Evolutionary conservation across 2,329 filamentous ascomycete species (phyloP).

Genomic region (Calonectria leucothoes): DNA sequence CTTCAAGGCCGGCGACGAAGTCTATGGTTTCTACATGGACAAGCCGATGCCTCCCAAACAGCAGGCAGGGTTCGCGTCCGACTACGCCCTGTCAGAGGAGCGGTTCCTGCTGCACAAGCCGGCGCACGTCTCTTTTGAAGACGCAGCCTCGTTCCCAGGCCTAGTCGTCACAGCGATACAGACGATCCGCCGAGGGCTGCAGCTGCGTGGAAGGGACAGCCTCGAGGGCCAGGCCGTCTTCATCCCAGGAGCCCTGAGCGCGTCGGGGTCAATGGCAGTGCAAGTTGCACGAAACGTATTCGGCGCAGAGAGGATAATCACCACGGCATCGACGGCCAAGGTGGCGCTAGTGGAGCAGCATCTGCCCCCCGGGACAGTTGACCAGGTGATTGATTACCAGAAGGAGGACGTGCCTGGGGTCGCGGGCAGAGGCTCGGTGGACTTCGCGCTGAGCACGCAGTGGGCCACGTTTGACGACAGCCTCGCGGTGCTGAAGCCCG

Average conservation of each 20-base stretch:
- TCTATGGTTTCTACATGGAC: constrained; percentile 52
- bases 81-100: constrained; percentile 53
- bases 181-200: constrained; percentile 52
- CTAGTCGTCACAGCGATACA: constrained; percentile 58
- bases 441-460: constrained; percentile 64
- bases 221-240: constrained; percentile 64
- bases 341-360: constrained; percentile 55
- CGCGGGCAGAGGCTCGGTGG: constrained; percentile 57
- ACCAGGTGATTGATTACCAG: constrained; percentile 65
- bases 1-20: constrained; percentile 49
- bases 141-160: constrained; percentile 51
- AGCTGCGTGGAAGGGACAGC: constrained; percentile 47
- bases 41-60: constrained; percentile 50
- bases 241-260: constrained; percentile 62
- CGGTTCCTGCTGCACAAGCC: constrained; percentile 49
- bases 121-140: constrained; percentile 46
- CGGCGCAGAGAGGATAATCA: constrained; percentile 58
- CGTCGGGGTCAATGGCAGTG: constrained; percentile 57
- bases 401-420: constrained; percentile 49
- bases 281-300: constrained; percentile 65
- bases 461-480: constrained; percentile 50
- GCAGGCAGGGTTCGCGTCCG: constrained; percentile 49
- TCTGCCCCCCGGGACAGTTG: constrained; percentile 55
- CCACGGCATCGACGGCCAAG: constrained; percentile 65
- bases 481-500: constrained; percentile 52